A percentile compares a stretch with the other conserved stretches of the same genome.
Conservation (phyloP, 176 grass and related monocot species). For the Leersia perrieri region DNA sequence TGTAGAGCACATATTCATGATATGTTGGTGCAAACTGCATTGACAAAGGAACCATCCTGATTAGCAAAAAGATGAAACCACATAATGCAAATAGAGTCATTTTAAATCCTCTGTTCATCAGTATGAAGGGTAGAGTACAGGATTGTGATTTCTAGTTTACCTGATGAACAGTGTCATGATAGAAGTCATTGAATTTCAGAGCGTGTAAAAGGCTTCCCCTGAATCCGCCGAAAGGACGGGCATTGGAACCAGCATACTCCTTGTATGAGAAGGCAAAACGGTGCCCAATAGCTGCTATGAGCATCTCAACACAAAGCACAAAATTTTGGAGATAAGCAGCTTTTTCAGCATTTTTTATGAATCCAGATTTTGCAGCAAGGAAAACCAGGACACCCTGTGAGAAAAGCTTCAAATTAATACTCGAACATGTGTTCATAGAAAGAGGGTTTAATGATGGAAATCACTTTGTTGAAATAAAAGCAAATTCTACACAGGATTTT, state of each 20-base stretch:
- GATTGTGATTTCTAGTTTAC: slow-evolving; percentile 34
- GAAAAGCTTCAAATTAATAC: slow-evolving; percentile 7
- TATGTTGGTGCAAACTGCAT: slow-evolving; percentile 85
- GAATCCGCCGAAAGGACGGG: slow-evolving; percentile 56
- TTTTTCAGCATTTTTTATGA: slow-evolving; percentile 70
- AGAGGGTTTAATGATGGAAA: neutral
- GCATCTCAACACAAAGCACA: slow-evolving; percentile 85
- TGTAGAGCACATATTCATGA: slow-evolving; percentile 93
- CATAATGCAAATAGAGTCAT: neutral
- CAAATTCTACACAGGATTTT: neutral
- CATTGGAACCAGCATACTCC: slow-evolving; percentile 73
- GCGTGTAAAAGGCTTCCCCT: slow-evolving; percentile 70
- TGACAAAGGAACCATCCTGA: slow-evolving; percentile 2
- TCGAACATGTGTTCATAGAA: neutral
- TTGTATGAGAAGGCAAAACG: slow-evolving; percentile 70
- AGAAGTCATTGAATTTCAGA: slow-evolving; percentile 85
- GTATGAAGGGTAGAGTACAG: neutral
- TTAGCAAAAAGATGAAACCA: neutral
- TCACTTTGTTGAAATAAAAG: neutral
- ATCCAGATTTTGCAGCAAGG: slow-evolving; percentile 77
- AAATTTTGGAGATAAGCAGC: slow-evolving; percentile 87
- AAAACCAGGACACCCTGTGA: slow-evolving; percentile 84
- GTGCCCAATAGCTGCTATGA: slow-evolving; percentile 67
- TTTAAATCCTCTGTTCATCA: neutral
- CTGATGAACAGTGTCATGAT: slow-evolving; percentile 97